Evolutionary conservation across 345 rosid genomes (phyloP).

Genomic region (Alliaria petiolata): DNA sequence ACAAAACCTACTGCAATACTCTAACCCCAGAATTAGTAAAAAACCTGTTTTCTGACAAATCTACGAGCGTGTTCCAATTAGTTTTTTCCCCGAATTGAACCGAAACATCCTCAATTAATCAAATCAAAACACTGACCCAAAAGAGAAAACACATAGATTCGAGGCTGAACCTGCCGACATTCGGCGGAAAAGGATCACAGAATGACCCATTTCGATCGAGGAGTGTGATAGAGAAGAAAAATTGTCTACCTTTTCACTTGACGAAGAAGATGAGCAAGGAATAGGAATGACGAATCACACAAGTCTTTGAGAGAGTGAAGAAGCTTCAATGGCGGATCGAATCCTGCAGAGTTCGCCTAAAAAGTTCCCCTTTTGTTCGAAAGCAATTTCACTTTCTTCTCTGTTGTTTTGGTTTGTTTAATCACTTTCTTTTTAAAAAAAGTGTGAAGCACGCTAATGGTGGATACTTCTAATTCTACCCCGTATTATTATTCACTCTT

Average conservation of each 20-base stretch:
- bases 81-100: background rate
- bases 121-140: background rate
- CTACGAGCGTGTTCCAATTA: background rate
- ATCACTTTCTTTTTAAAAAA: background rate
- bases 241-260: background rate
- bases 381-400: conserved; percentile 28
- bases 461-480: conserved; percentile 6
- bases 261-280: background rate
- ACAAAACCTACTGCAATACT: conserved; percentile 8
- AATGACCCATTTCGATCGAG: background rate
- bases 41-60: background rate
- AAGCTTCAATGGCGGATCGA: conserved; percentile 32
- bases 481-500: background rate
- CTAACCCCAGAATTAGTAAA: conserved; percentile 14
- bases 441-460: conserved; percentile 20
- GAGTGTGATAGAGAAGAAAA: background rate
- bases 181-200: background rate
- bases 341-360: background rate
- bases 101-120: background rate
- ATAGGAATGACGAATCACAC: background rate
- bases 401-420: conserved; percentile 15
- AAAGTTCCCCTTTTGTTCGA: conserved; percentile 11
- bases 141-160: background rate
- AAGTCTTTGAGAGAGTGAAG: conserved; percentile 3
- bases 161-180: conserved; percentile 16